A percentile compares a stretch with the other conserved stretches of the same genome.
Evolutionary conservation across 2,329 filamentous ascomycete species (phyloP).

Genomic region (Fusarium nisikadoi): DNA sequence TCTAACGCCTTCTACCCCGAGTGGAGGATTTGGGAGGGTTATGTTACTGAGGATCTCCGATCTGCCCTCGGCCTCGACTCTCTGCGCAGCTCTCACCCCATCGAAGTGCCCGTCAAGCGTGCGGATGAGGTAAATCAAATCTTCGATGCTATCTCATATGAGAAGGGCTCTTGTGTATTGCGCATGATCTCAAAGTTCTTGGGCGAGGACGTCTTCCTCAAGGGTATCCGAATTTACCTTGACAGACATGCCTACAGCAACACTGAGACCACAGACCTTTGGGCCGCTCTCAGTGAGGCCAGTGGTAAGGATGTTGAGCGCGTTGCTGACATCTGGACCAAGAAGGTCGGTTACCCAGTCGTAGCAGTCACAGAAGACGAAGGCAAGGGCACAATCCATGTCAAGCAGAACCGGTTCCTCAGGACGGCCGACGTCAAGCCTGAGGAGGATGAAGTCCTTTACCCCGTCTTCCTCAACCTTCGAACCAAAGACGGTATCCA

Average conservation of each 20-base stretch:
- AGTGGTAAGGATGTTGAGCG: slow-evolving; percentile 91
- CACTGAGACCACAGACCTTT: slow-evolving; percentile 89
- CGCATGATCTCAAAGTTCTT: slow-evolving; percentile 98
- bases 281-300: slow-evolving; percentile 86
- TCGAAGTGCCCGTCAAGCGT: slow-evolving; percentile 94
- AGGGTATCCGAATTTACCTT: slow-evolving; percentile 89
- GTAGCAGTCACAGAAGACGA: slow-evolving; percentile 79
- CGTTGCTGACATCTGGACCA: slow-evolving; percentile 97
- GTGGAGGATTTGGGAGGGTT: slow-evolving; percentile 98
- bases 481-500: slow-evolving; percentile 86
- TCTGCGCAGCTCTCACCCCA: slow-evolving; percentile 92
- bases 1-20: slow-evolving; percentile 96
- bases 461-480: slow-evolving; percentile 88
- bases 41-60: slow-evolving; percentile 92
- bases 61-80: slow-evolving; percentile 89
- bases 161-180: slow-evolving; percentile 93
- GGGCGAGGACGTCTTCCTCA: slow-evolving; percentile 91
- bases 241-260: slow-evolving; percentile 98
- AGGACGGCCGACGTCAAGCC: slow-evolving; percentile 92
- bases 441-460: slow-evolving; percentile 88
- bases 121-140: slow-evolving; percentile 98
- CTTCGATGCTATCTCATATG: slow-evolving; percentile 97
- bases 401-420: slow-evolving; percentile 96
- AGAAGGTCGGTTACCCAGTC: slow-evolving; percentile 93
- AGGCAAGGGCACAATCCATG: slow-evolving; percentile 75